Evolutionary conservation across 345 rosid genomes (phyloP).

Genomic region (Raphanus sativus): DNA sequence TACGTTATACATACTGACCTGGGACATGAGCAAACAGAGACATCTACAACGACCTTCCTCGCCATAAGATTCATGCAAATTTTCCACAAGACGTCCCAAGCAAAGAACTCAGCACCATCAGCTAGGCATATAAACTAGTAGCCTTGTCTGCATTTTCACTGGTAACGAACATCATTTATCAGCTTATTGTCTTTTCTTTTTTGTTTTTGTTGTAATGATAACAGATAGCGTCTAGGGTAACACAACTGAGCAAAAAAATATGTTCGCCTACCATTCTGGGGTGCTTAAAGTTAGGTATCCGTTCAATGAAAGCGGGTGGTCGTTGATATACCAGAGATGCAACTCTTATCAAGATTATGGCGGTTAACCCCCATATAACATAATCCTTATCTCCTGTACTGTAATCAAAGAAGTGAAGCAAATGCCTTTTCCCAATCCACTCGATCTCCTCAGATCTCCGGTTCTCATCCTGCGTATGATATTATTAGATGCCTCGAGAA

Average conservation of each 20-base stretch:
- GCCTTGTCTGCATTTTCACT: slow-evolving; percentile 24
- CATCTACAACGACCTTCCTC: neutral
- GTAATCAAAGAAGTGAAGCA: slow-evolving; percentile 61
- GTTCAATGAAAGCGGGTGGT: slow-evolving; percentile 54
- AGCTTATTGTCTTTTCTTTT: neutral
- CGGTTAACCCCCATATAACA: slow-evolving; percentile 71
- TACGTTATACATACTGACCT: slow-evolving; percentile 24
- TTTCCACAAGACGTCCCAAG: neutral
- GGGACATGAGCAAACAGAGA: slow-evolving; percentile 1
- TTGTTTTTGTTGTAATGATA: neutral
- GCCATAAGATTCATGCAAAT: neutral
- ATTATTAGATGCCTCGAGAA: slow-evolving; percentile 3
- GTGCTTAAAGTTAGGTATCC: slow-evolving; percentile 52
- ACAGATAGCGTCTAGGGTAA: neutral
- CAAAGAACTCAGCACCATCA: neutral
- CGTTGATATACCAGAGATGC: slow-evolving; percentile 61
- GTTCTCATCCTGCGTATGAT: slow-evolving; percentile 58
- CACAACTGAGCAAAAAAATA: neutral
- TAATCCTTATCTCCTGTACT: slow-evolving; percentile 32
- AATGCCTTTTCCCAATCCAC: slow-evolving; percentile 56
- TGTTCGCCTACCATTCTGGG: slow-evolving; percentile 13
- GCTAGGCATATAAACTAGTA: slow-evolving; percentile 1
- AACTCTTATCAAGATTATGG: slow-evolving; percentile 61
- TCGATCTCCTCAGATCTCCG: slow-evolving; percentile 49
- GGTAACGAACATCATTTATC: neutral